phyloP scores from a whole-genome alignment of 164 flowering plant species.

The Vitis rotundifolia region DNA sequence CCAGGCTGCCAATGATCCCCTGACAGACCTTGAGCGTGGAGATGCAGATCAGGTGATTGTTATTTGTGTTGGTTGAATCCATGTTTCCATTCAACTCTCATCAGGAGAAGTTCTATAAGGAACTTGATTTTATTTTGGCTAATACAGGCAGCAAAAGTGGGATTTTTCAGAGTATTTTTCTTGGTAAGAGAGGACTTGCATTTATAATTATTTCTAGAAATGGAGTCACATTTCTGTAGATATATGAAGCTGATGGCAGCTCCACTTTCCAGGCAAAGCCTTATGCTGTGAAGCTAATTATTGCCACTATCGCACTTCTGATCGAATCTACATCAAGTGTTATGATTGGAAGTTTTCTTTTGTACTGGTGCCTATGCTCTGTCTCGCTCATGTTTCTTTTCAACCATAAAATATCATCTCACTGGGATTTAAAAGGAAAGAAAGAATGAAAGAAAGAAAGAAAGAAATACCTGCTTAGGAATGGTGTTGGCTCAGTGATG shows the following conservation, averaged over 20 bases:
- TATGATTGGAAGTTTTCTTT: conserved; percentile 50
- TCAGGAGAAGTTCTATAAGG: too few relatives aligned
- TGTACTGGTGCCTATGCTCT: too few relatives aligned
- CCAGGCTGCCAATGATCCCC: conserved; percentile 24
- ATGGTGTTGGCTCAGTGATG: too few relatives aligned
- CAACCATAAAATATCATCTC: too few relatives aligned
- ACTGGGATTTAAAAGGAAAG: too few relatives aligned
- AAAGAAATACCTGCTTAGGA: too few relatives aligned
- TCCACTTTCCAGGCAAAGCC: conserved; percentile 68
- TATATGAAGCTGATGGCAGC: not conserved
- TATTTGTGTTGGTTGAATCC: not conserved
- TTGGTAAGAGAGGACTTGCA: conserved; percentile 53
- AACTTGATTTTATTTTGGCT: conserved; percentile 1
- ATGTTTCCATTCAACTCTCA: not conserved
- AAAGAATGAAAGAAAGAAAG: too few relatives aligned
- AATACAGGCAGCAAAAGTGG: conserved; percentile 82
- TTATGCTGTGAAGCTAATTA: conserved; percentile 60
- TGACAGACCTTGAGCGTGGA: conserved; percentile 76
- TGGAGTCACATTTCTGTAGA: too few relatives aligned
- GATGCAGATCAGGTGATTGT: conserved; percentile 63
- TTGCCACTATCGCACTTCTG: conserved; percentile 71
- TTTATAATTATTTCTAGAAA: too few relatives aligned
- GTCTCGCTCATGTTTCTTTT: not conserved
- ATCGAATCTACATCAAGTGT: conserved; percentile 63
- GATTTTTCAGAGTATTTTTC: conserved; percentile 68